Evolutionary conservation across 129 eudicot genomes (phyloP), one percentile per base, ranked within the genome.

Genomic region (Flaveria linearis): DNA sequence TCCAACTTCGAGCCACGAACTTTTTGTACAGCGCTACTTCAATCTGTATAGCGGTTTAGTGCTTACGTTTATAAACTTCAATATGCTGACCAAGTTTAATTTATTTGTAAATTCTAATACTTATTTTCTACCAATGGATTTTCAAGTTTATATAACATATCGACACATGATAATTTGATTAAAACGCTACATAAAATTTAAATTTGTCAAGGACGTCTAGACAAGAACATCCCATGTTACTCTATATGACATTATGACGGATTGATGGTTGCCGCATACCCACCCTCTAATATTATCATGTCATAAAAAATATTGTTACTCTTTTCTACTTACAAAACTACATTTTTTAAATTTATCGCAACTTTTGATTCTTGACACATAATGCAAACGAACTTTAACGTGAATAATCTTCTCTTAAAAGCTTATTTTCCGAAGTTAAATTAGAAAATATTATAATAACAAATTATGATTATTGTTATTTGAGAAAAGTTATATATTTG

Each of bases 171-270:
- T 17, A 55, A 18, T 18, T 51, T 51, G 18, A 51, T 55, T 17
- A 55, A 55, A 55, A 55, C 6, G 7, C 1, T 7, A 55, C 7
- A 18, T 55, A 55, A 55, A 55, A 18, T 7, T 5, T 55, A 7
- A 51, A 3, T 16, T 51, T 45, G 14, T 45, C 50, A 45, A 8
- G 28, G 65, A 58, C 12, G 36, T 22, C 36, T 58, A 58, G 65
- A 20, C 65, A 58, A 58, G n/a, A 58, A 58, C 65, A 58, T 58
- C 65, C 65, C 65, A 58, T 58, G 65, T 58, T 58, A 58, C 65
- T 58, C 65, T 58, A 17, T 23, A 17, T 17, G 39, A 9, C 36
- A 39, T 7, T 23, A 17, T 17, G 39, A 9, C 36, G 65, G 16
- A 58, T 58, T 58, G 39, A 58, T 58, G n/a, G 65, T 58, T 11